Percentiles rank a stretch among this genome's conserved stretches.
Evolutionary conservation across 2,329 filamentous ascomycete genomes (phyloP).

Genomic region (Paecilomyces dactylethromorphus): DNA sequence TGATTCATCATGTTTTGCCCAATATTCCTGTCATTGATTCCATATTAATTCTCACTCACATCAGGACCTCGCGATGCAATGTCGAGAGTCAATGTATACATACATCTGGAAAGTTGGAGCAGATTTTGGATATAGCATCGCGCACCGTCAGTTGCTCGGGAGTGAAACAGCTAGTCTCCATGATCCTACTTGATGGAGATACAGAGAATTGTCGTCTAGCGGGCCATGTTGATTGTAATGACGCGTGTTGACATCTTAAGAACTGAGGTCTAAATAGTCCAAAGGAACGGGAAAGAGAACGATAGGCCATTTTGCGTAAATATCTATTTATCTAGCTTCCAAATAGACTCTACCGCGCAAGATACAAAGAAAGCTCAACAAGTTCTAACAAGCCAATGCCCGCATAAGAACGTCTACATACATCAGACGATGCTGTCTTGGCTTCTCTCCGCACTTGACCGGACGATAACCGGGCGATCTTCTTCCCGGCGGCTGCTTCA

Average conservation of each 20-base stretch:
- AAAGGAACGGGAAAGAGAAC: conserved; percentile 2
- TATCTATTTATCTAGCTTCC: background rate
- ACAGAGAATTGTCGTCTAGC: conserved; percentile 22
- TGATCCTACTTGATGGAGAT: conserved; percentile 40
- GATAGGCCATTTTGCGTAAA: conserved; percentile 2
- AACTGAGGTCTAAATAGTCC: background rate
- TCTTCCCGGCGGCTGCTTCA: background rate
- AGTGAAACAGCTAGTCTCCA: conserved; percentile 67
- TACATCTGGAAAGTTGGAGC: conserved; percentile 60
- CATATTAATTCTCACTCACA: background rate
- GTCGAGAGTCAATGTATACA: conserved; percentile 7
- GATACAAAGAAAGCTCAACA: background rate
- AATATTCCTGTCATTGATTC: conserved; percentile 50
- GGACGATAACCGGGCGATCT: background rate
- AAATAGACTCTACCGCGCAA: background rate
- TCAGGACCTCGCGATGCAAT: background rate
- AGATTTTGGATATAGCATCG: conserved; percentile 63
- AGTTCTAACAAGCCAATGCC: background rate
- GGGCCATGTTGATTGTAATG: background rate
- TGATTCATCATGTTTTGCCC: conserved; percentile 65
- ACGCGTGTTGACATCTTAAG: background rate
- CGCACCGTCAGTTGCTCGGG: conserved; percentile 67
- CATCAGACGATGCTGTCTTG: background rate
- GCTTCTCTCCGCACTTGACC: background rate
- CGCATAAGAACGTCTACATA: background rate